Conservation (phyloP, 176 grass and related monocot genomes). For the Aegilops tauschii region DNA sequence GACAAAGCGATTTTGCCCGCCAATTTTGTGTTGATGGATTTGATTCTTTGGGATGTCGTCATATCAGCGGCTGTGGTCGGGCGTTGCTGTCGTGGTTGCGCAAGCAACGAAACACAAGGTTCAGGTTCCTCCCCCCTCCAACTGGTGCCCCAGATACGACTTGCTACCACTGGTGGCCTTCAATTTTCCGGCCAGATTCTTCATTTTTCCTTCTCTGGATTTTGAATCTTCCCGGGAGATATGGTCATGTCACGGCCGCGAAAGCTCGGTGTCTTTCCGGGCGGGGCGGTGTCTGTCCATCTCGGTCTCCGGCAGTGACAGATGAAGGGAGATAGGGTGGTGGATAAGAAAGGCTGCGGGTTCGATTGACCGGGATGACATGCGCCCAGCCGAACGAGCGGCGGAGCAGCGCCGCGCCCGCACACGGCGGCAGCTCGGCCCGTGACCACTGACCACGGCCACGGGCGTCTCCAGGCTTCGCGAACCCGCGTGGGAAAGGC, state of each 20-base stretch:
- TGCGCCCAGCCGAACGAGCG: not conserved
- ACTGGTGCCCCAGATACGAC: not conserved
- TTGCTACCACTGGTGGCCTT: not conserved
- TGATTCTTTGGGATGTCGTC: not conserved
- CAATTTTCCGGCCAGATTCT: not conserved
- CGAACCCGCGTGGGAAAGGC: not conserved
- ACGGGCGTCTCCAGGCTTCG: slow-evolving; percentile 1
- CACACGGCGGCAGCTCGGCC: not conserved
- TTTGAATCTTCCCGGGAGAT: not conserved
- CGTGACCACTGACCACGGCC: not conserved
- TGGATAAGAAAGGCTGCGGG: not conserved
- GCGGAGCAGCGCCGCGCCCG: slow-evolving; percentile 1
- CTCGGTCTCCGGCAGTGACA: not conserved
- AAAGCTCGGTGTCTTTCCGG: slow-evolving; percentile 3
- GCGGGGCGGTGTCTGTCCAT: not conserved
- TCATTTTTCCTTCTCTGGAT: not conserved
- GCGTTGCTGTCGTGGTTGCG: slow-evolving; percentile 4
- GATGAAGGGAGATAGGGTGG: not conserved
- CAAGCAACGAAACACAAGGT: not conserved
- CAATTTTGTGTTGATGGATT: not conserved
- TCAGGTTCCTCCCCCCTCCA: too few relatives aligned
- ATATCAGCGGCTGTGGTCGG: slow-evolving; percentile 18
- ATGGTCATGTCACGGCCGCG: slow-evolving; percentile 19
- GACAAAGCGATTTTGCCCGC: not conserved
- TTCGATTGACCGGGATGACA: not conserved